Percentiles rank a stretch among this genome's conserved stretches.
Evolutionary conservation across 2,329 filamentous ascomycete genomes (phyloP).

Genomic region (Aureobasidium pullulans): DNA sequence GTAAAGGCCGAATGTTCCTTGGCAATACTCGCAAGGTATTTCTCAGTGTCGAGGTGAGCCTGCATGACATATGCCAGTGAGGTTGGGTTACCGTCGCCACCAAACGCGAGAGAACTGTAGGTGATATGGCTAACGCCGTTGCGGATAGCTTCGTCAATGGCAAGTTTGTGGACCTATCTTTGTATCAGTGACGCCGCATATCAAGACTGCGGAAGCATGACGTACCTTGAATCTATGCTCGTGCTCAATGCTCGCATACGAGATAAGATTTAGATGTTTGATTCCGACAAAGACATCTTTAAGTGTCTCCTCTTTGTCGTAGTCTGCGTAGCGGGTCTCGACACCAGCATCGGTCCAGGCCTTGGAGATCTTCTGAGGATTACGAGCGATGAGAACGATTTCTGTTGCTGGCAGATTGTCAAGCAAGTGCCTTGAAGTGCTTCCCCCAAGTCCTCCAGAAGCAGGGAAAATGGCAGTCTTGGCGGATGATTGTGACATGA

Average conservation of each 20-base stretch:
- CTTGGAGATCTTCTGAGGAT: not conserved
- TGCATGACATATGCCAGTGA: slow-evolving; percentile 34
- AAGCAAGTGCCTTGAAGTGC: not conserved
- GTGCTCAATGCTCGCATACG: not conserved
- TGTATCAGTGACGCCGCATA: not conserved
- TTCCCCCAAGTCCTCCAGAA: not conserved
- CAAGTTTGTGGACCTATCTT: slow-evolving; percentile 28
- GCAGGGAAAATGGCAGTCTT: not conserved
- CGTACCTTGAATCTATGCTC: not conserved
- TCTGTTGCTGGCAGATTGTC: not conserved
- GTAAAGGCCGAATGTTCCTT: slow-evolving; percentile 13
- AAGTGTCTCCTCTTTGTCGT: not conserved
- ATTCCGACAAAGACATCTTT: not conserved
- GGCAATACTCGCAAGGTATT: slow-evolving; percentile 25
- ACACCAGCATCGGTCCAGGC: not conserved
- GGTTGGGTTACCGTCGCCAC: slow-evolving; percentile 28
- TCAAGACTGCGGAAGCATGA: not conserved
- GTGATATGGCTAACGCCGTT: slow-evolving; percentile 38
- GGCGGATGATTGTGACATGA: no score
- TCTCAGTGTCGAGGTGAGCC: slow-evolving; percentile 38
- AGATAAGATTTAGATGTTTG: not conserved
- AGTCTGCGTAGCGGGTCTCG: not conserved
- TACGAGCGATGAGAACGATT: not conserved
- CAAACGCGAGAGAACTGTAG: slow-evolving; percentile 39
- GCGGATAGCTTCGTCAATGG: slow-evolving; percentile 34